A percentile compares a stretch with the other conserved stretches of the same genome.
Conservation (phyloP, 2,329 filamentous ascomycete species). For the Sphaceloma murrayae region DNA sequence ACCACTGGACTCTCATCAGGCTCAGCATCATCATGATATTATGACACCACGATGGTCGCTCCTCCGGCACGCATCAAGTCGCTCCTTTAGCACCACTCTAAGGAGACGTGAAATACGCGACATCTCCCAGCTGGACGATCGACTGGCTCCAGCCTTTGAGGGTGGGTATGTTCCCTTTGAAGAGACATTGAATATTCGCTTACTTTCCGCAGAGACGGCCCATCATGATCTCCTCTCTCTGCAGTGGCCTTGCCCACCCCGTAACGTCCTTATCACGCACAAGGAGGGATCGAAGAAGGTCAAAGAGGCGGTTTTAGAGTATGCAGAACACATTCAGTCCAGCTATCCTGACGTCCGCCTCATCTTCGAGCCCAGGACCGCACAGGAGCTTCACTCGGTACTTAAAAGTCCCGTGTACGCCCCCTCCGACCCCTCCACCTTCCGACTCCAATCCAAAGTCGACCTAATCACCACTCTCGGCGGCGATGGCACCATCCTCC, state of each 20-base stretch:
- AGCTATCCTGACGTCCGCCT: conserved; percentile 76
- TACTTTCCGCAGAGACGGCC: conserved; percentile 39
- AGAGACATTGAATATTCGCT: conserved; percentile 27
- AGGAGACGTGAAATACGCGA: conserved; percentile 42
- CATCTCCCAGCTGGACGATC: conserved; percentile 42
- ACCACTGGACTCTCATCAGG: no score
- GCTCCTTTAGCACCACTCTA: conserved; percentile 44
- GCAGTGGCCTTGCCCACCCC: conserved; percentile 58
- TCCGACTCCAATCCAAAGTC: conserved; percentile 48
- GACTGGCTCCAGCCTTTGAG: conserved; percentile 55
- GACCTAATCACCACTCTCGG: conserved; percentile 86
- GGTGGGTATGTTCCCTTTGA: conserved; percentile 35
- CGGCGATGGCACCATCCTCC: conserved; percentile 83
- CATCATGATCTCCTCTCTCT: conserved; percentile 54
- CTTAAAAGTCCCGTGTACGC: conserved; percentile 65
- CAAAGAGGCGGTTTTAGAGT: conserved; percentile 48
- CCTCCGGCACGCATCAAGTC: conserved; percentile 20
- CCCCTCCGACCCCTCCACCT: conserved; percentile 14
- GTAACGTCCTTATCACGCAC: conserved; percentile 59
- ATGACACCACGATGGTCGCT: conserved; percentile 25
- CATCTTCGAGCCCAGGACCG: conserved; percentile 70
- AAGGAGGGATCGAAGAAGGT: conserved; percentile 52
- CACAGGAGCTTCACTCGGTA: conserved; percentile 57
- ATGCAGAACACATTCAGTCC: conserved; percentile 58
- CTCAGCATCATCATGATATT: conserved; percentile 23